Percentiles rank a stretch among this genome's conserved stretches.
These are phyloP conservation scores for Hericium erinaceus DNA, from an alignment of 768 basidiomycete genomes.

Conservation along the genomic window DNA sequence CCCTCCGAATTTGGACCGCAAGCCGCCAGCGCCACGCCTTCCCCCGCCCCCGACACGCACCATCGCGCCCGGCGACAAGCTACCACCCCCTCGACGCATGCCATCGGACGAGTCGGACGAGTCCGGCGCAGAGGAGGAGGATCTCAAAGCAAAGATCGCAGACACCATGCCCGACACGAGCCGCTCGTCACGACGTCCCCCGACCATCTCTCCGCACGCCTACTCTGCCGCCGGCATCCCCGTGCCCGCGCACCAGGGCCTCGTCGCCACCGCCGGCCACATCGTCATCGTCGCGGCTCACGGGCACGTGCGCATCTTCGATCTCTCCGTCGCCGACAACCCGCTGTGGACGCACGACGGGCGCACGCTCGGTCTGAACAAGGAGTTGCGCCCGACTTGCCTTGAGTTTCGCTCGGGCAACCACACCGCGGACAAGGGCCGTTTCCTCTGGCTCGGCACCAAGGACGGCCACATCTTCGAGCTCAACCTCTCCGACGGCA, in stretches of 20 bases:
- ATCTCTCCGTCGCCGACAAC: constrained; percentile 42
- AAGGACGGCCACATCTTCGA: constrained; percentile 86
- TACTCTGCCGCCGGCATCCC: constrained; percentile 43
- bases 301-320: constrained; percentile 56
- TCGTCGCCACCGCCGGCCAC: constrained; percentile 47
- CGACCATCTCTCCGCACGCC: constrained; percentile 22
- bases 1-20: constrained; percentile 15
- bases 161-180: constrained; percentile 63
- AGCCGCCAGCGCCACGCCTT: constrained; percentile 23
- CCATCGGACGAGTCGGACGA: constrained; percentile 22
- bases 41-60: constrained; percentile 71
- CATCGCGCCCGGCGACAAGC: constrained; percentile 59
- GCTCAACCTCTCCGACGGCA: constrained; percentile 59
- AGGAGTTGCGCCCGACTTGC: constrained; percentile 60
- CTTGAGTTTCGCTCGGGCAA: constrained; percentile 64
- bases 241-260: constrained; percentile 44
- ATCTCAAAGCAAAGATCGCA: constrained; percentile 27
- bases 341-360: constrained; percentile 42
- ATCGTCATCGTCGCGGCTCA: constrained; percentile 47
- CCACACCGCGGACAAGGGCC: constrained; percentile 25
- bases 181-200: constrained; percentile 50
- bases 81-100: constrained; percentile 54
- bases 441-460: constrained; percentile 65
- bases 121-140: constrained; percentile 38
- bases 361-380: constrained; percentile 47